Evolutionary conservation across 2,329 filamentous ascomycete species (phyloP), one percentile per base, ranked within the genome.

Genomic region (Exophiala aquamarina): DNA sequence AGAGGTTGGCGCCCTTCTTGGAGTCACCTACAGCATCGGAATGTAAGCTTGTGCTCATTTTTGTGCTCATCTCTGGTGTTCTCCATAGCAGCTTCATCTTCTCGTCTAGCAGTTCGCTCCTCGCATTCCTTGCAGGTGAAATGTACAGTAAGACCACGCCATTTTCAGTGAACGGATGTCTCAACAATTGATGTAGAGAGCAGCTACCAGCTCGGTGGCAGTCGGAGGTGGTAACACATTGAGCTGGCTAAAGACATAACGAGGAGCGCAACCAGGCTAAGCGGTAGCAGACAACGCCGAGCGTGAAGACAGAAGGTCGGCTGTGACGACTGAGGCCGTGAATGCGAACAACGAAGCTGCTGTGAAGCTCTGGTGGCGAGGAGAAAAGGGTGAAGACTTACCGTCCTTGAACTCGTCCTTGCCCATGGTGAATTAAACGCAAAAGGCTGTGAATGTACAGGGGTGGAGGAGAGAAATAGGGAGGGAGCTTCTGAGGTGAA

Each of bases 1-100:
- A 97, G 71, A 97, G 89, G 81, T 86, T 88, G 75, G 90, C 92
- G 82, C 92, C 92, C 87, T 96, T 96, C 81, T 91, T 90, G 68
- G 79, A 67, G 75, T 96, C 90, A 81, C 90, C 91, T 95, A 67
- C 33, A 60, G 44, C 41, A 26, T 54, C 44, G 23, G 14, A 50
- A 39, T 49, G 52, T 54, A 31, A 57, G 55, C 46, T 39, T 37
- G n/a, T 41, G 17, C 47, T 42, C 42, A 37, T 39, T 13, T 13
- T 26, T 34, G 14, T 47, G 33, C 40, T 41, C 15, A 28, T 36
- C 31, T 28, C 26, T 15, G 11, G 20, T 35, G 19, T 43, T 32
- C 28, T 50, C 42, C 44, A 39, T 44, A 49, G 35, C 44, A 49
- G 53, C 48, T 47, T 48, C 34, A n/a, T 35, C 35, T 42, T 29